Evolutionary conservation across 139 green algal genomes (phyloP).

Genomic region (Chlamydomonas urium): DNA sequence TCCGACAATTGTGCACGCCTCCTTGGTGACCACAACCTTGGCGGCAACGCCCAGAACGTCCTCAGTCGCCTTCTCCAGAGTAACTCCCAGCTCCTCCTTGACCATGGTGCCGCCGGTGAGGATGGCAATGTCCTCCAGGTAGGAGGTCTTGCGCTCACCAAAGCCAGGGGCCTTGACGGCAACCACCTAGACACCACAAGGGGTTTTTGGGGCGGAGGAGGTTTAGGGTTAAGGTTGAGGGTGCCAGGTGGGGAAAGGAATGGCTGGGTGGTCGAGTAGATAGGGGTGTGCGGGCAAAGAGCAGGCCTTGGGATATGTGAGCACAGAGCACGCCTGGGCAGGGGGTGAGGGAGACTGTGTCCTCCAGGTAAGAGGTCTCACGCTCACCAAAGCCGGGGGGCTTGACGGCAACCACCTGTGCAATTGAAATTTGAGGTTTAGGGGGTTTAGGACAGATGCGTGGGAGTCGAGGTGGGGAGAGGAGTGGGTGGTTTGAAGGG

Average conservation of each 20-base stretch:
- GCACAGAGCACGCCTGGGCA: too few relatives aligned
- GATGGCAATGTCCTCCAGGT: conserved; percentile 99
- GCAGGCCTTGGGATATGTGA: too few relatives aligned
- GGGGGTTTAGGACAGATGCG: too few relatives aligned
- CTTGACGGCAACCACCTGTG: conserved; percentile 69
- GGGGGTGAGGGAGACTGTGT: neutral
- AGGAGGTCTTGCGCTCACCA: conserved; percentile 95
- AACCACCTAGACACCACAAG: conserved; percentile 55
- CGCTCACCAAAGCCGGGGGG: conserved; percentile 97
- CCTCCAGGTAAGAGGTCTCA: conserved; percentile 96
- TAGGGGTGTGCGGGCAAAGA: too few relatives aligned
- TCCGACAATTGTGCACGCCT: conserved; percentile 94
- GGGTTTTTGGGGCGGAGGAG: too few relatives aligned
- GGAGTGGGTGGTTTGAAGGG: neutral
- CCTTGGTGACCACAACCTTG: conserved; percentile 86
- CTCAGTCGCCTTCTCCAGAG: conserved; percentile 86
- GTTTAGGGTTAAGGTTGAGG: too few relatives aligned
- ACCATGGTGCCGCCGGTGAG: conserved; percentile 90
- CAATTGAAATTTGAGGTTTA: too few relatives aligned
- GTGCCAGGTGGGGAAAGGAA: too few relatives aligned
- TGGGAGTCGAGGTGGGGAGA: neutral
- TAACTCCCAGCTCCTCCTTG: conserved; percentile 95
- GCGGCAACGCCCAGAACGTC: conserved; percentile 87
- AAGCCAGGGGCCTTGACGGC: conserved; percentile 95
- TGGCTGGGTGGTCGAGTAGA: too few relatives aligned